Evolutionary conservation across 306 rosid genomes (phyloP).

Genomic region (Castanea mollissima): DNA sequence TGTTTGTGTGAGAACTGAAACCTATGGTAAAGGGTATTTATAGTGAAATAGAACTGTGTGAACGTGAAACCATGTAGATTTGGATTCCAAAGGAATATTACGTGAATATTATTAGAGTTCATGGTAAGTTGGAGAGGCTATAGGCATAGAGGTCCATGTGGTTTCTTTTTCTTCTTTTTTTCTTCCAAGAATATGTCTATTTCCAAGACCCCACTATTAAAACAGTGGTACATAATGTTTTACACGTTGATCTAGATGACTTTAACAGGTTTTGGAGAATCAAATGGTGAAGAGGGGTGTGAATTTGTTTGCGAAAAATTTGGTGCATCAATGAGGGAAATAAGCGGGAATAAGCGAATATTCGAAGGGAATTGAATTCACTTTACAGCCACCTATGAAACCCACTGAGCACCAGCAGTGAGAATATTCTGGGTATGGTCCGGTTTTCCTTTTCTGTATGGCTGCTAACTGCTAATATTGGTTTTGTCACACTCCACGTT

Average conservation of each 20-base stretch:
- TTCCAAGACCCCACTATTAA: background rate
- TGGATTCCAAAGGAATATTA: conserved; percentile 54
- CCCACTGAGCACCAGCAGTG: background rate
- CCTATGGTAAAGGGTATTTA: conserved; percentile 28
- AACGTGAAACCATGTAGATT: background rate
- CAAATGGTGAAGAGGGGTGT: background rate
- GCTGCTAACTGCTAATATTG: too few species aligned
- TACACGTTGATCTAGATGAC: conserved; percentile 26
- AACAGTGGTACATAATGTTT: background rate
- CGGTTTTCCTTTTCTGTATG: background rate
- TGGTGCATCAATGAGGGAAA: background rate
- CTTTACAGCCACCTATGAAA: conserved; percentile 5
- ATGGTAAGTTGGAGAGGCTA: background rate
- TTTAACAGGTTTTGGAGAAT: background rate
- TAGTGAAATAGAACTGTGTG: conserved; percentile 19
- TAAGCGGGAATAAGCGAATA: conserved; percentile 54
- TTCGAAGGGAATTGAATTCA: conserved; percentile 35
- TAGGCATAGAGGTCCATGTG: background rate
- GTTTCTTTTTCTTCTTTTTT: background rate
- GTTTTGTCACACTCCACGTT: too few species aligned
- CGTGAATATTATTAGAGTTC: background rate
- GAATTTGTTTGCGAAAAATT: background rate
- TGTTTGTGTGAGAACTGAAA: conserved; percentile 16
- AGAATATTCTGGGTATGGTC: conserved; percentile 47
- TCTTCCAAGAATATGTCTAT: background rate